Conservation (phyloP, 306 rosid species). For the Echinosophora koreensis region DNA sequence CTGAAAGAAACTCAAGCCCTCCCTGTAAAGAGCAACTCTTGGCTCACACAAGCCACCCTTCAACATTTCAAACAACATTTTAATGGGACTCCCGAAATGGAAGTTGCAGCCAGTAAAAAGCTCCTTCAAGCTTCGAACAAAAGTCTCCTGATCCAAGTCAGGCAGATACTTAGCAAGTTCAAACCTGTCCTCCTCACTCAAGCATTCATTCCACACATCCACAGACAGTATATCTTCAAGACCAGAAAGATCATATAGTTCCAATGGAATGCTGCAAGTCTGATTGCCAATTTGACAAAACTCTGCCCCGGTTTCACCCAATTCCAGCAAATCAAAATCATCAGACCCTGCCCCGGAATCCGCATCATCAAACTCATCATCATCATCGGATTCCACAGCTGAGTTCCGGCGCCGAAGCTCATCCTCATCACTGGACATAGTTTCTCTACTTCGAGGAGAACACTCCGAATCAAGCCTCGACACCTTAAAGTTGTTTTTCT, state of each 20-base stretch:
- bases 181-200: constrained; percentile 87
- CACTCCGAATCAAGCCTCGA: constrained; percentile 88
- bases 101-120: constrained; percentile 80
- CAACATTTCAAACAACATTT: constrained; percentile 81
- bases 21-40: constrained; percentile 94
- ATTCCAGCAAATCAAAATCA: constrained; percentile 95
- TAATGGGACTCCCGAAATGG: constrained; percentile 91
- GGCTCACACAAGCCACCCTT: constrained; percentile 99
- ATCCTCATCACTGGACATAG: constrained; percentile 90
- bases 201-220: constrained; percentile 92
- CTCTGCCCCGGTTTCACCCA: constrained; percentile 95
- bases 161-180: constrained; percentile 91
- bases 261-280: constrained; percentile 93
- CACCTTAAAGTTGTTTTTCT: constrained; percentile 89
- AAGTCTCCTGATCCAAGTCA: constrained; percentile 90
- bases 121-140: constrained; percentile 71
- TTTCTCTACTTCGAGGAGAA: constrained; percentile 81
- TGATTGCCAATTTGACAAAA: constrained; percentile 95
- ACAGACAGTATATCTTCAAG: constrained; percentile 81
- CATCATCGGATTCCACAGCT: constrained; percentile 84
- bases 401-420: constrained; percentile 78
- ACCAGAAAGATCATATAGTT: constrained; percentile 89
- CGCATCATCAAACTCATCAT: constrained; percentile 91
- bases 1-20: constrained; percentile 83
- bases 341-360: constrained; percentile 99